Evolutionary conservation across 371 early-diverging fungal genomes (phyloP), one percentile per base, ranked within the genome.

Genomic region (Apophysomyces ossiformis): DNA sequence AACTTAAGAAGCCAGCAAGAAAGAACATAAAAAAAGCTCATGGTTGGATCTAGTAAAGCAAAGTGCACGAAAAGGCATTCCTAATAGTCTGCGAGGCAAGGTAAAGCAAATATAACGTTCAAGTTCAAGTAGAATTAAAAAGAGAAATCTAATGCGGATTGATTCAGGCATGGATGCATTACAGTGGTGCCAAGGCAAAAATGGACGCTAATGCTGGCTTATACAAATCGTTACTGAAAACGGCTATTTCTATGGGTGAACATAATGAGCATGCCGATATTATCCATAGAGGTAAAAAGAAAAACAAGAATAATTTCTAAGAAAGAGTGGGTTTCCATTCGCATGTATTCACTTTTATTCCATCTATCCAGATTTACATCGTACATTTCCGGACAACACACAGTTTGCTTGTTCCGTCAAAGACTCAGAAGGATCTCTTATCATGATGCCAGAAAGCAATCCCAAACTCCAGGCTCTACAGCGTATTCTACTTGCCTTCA

Each of bases 301-400:
- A 26, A 26, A 26, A 26, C 26, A 26, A 2, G 2, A 26, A 0
- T 26, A 26, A 2, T 26, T 2, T 26, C 26, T 26, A 2, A 26
- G 0, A 26, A 26, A 0, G 2, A 26, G 1, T 26, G 2, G 26
- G 1, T 26, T 26, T 26, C 2, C 2, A 26, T 1, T 26, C 26
- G 26, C 26, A 26, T 26, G 26, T 26, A 2, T 26, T 26, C 26
- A 26, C 26, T 26, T 26, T 26, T 26, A 26, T 26, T 26, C 26
- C 26, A 26, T 26, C 26, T 13, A 47, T n/a, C 18, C 41, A 67
- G 93, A 93, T 69, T 72, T 92, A 15, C 87, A 90, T 61, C 81
- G 94, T 32, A 92, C 92, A 0, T 95, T 94, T 69, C 95, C 94
- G 1, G 91, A 92, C 65, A 92, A 93, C 66, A 81, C 79, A 18